Evolutionary conservation across 495 filamentous ascomycete species (phyloP), one percentile per base, ranked within the genome.

Genomic region (Penicillium crystallinum): DNA sequence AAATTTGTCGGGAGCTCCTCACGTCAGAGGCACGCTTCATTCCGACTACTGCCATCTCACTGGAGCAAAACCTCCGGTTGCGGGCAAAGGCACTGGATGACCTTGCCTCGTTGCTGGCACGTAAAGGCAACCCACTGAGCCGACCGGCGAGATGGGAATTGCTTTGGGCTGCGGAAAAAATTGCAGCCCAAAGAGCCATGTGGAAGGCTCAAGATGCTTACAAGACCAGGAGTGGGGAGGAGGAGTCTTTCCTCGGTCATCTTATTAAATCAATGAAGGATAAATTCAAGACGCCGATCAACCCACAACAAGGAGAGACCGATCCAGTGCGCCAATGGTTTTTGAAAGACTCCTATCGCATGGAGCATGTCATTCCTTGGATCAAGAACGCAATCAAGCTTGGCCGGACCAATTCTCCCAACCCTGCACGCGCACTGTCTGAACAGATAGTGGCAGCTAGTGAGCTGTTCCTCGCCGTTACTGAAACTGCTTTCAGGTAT

Each of bases 91-190:
- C 88, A 21, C 64, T 97, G 29, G 76, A 81, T 37, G 81, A 84
- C 56, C 83, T 98, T 34, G 85, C 86, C 10, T 69, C 71, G 12
- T 77, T 90, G 48, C 71, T 97, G 17, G 77, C 78, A 46, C 62
- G 70, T 3, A 73, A 77, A 29, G 79, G 73, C 62, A 77, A 63
- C 57, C 73, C 57, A 46, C 57, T 97, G 12, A 81, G 87, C 41
- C 76, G 77, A 15, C 68, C 66, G 17, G 81, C 81, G 5, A 81
- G 80, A 59, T 98, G 91, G 92, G 76, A 83, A 52, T 66, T 98
- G 5, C 75, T 97, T n/a, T 89, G 85, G 79, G 83, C 88, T 58
- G 91, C 91, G 0, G 93, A 97, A 63, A 96, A 90, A 65, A 80
- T 96, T 58, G 83, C 84, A 34, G 88, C 90, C 29, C 92, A 91